Evolutionary conservation across 805 yeast genomes (phyloP).

Genomic region (Suhomyces tanzawaensis): DNA sequence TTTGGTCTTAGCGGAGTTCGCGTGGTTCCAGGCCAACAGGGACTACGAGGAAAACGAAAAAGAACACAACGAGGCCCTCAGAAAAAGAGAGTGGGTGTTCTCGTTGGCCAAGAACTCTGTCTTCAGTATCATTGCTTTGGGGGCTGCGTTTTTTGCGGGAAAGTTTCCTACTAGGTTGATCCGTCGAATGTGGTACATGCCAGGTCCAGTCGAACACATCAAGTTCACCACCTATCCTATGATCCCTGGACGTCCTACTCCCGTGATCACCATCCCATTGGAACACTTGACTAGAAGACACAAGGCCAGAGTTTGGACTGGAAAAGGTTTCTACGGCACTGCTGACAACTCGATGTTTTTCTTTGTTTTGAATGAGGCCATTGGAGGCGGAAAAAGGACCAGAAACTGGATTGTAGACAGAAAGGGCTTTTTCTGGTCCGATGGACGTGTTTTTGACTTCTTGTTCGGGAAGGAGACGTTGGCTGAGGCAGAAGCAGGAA

Average conservation of each 20-base stretch:
- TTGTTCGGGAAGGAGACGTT: conserved; percentile 77
- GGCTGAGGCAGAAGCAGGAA: conserved; percentile 72
- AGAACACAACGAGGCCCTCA: conserved; percentile 43
- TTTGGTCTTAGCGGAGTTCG: conserved; percentile 56
- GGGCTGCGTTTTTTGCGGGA: conserved; percentile 28
- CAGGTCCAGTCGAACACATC: conserved; percentile 56
- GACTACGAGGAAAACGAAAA: conserved; percentile 53
- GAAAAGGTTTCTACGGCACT: conserved; percentile 86
- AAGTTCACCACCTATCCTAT: conserved; percentile 73
- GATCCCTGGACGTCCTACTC: conserved; percentile 73
- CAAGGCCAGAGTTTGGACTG: conserved; percentile 73
- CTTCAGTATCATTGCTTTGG: conserved; percentile 27
- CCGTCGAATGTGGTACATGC: conserved; percentile 74
- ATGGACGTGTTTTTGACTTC: conserved; percentile 79
- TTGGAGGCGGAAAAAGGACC: conserved; percentile 27
- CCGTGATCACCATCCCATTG: conserved; percentile 67
- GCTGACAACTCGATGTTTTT: conserved; percentile 71
- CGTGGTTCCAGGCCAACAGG: conserved; percentile 48
- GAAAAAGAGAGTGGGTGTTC: conserved; percentile 38
- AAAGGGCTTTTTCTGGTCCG: conserved; percentile 90
- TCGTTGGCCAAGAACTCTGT: conserved; percentile 27
- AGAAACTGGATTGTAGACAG: conserved; percentile 79
- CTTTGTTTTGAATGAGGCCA: conserved; percentile 64
- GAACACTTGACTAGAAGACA: conserved; percentile 52
- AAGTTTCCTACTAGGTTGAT: conserved; percentile 66